Evolutionary conservation across 2,329 filamentous ascomycete species (phyloP).

Genomic region (Clonostachys rhizophaga): DNA sequence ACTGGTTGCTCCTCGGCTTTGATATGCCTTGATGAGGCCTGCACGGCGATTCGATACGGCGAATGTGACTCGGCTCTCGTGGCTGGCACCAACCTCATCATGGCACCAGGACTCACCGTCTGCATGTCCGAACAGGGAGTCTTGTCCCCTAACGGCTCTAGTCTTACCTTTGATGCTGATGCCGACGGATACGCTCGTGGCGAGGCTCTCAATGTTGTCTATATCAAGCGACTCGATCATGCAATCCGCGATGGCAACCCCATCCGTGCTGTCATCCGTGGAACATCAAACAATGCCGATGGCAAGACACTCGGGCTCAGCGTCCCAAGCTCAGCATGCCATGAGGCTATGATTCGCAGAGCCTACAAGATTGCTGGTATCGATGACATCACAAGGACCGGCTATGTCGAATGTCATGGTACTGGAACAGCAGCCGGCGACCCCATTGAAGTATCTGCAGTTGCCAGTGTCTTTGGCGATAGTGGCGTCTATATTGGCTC

Average conservation of each 20-base stretch:
- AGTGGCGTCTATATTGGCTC: constrained; percentile 17
- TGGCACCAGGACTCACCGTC: constrained; percentile 1
- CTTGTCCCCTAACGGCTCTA: constrained; percentile 15
- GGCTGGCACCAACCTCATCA: constrained; percentile 1
- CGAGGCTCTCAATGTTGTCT: constrained; percentile 33
- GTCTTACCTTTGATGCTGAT: constrained; percentile 25
- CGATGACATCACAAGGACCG: constrained; percentile 11
- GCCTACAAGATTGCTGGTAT: constrained; percentile 24
- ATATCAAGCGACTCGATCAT: constrained; percentile 34
- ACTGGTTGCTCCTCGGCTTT: constrained; percentile 3
- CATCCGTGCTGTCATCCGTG: constrained; percentile 25
- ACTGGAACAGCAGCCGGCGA: constrained; percentile 39
- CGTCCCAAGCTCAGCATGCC: constrained; percentile 24
- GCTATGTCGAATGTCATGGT: constrained; percentile 33
- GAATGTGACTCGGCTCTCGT: constrained; percentile 1
- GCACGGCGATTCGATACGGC: neutral
- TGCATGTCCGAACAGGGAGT: constrained; percentile 14
- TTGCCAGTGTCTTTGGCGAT: constrained; percentile 20
- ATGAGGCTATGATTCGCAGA: constrained; percentile 29
- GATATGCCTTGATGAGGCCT: neutral
- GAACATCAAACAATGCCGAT: constrained; percentile 26
- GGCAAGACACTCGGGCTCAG: constrained; percentile 32
- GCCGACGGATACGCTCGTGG: constrained; percentile 42
- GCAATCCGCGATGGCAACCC: constrained; percentile 38
- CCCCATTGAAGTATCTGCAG: constrained; percentile 29